phyloP scores from a whole-genome alignment of 1,284 basidiomycete species.

The Paramarasmius palmivorus region DNA sequence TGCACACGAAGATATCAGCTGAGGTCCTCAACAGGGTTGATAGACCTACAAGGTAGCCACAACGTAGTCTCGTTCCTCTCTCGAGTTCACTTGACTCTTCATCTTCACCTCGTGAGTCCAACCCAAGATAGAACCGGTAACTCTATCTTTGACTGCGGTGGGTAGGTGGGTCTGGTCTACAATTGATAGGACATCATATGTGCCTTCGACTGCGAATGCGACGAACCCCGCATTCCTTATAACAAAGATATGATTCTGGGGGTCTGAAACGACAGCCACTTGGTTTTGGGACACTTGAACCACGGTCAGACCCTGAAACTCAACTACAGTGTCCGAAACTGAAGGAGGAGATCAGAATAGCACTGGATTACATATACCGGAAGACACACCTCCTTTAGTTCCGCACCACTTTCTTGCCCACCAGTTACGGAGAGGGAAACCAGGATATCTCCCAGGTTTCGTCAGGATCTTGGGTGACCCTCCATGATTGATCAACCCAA shows the following conservation, averaged over 20 bases:
- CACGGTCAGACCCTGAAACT: constrained; percentile 74
- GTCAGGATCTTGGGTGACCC: constrained; percentile 73
- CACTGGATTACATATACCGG: not conserved
- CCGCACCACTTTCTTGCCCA: constrained; percentile 74
- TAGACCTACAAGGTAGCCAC: constrained; percentile 69
- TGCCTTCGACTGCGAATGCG: constrained; percentile 73
- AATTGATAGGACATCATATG: constrained; percentile 73
- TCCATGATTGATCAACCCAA: constrained; percentile 77
- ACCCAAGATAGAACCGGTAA: constrained; percentile 61
- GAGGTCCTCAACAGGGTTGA: constrained; percentile 6
- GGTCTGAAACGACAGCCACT: constrained; percentile 77
- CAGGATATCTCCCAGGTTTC: constrained; percentile 72
- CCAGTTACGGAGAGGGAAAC: constrained; percentile 76
- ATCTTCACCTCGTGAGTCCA: constrained; percentile 76
- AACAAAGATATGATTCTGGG: constrained; percentile 81
- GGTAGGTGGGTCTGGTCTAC: constrained; percentile 80
- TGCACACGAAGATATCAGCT: constrained; percentile 25
- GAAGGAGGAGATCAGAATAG: not conserved
- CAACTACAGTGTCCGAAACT: constrained; percentile 80
- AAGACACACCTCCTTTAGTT: constrained; percentile 60
- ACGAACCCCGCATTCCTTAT: constrained; percentile 76
- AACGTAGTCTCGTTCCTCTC: constrained; percentile 59
- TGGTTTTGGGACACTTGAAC: constrained; percentile 55
- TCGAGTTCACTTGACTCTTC: constrained; percentile 51
- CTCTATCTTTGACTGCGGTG: constrained; percentile 55